phyloP scores from a whole-genome alignment of 805 yeast species.

The Barnettozyma pratensis region DNA sequence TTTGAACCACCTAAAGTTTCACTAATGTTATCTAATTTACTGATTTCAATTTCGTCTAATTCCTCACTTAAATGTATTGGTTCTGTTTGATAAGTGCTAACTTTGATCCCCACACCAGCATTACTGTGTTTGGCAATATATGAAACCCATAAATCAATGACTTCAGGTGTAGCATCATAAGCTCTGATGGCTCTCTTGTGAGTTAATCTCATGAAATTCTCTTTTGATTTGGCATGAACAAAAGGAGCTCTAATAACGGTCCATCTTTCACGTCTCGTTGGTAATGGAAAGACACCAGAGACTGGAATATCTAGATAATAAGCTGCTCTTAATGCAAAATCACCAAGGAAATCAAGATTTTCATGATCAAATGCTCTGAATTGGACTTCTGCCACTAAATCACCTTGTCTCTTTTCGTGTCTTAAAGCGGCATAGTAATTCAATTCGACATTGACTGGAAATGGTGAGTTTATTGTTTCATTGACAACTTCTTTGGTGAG shows the following conservation, averaged over 20 bases:
- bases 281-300: slow-evolving; percentile 63
- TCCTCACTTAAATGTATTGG: slow-evolving; percentile 38
- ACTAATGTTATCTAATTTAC: slow-evolving; percentile 8
- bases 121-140: slow-evolving; percentile 71
- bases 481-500: slow-evolving; percentile 29
- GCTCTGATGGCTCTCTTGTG: slow-evolving; percentile 68
- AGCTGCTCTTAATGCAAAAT: slow-evolving; percentile 87
- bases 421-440: slow-evolving; percentile 77
- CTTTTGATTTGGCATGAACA: slow-evolving; percentile 90
- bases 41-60: slow-evolving; percentile 29
- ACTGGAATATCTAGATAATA: slow-evolving; percentile 86
- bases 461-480: slow-evolving; percentile 43
- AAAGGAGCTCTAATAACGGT: slow-evolving; percentile 92
- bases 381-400: slow-evolving; percentile 71
- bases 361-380: slow-evolving; percentile 68
- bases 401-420: slow-evolving; percentile 61
- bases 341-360: slow-evolving; percentile 69
- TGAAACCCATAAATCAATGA: slow-evolving; percentile 75
- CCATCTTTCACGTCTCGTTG: slow-evolving; percentile 78
- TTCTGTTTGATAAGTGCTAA: slow-evolving; percentile 55
- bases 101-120: slow-evolving; percentile 80
- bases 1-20: slow-evolving; percentile 8
- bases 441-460: slow-evolving; percentile 82
- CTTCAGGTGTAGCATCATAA: slow-evolving; percentile 82
- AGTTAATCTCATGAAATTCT: slow-evolving; percentile 88